A percentile compares a stretch with the other conserved stretches of the same genome.
Evolutionary conservation across 305 asterid genomes (phyloP).

Genomic region (Salvia sclarea): DNA sequence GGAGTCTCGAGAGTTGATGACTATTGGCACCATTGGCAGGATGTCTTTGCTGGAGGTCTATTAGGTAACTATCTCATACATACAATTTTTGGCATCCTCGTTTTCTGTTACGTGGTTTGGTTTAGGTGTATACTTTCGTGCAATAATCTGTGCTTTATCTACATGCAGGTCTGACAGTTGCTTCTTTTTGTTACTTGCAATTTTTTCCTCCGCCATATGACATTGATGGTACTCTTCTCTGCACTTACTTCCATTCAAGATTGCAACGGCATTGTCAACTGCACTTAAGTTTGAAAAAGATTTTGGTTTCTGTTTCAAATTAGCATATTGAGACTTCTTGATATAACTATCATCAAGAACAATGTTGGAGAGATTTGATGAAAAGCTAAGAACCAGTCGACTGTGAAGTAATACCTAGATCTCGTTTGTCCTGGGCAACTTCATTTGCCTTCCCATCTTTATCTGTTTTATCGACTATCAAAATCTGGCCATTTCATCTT

Average conservation of each 20-base stretch:
- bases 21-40: constrained; percentile 95
- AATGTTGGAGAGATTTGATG: background rate
- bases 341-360: constrained; percentile 9
- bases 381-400: background rate
- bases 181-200: constrained; percentile 87
- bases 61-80: constrained; percentile 52
- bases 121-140: constrained; percentile 4
- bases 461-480: background rate
- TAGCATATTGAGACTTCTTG: background rate
- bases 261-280: background rate
- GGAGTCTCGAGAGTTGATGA: constrained; percentile 88
- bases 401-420: background rate
- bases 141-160: constrained; percentile 29
- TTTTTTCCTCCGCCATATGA: constrained; percentile 90
- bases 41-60: constrained; percentile 79
- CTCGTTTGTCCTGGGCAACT: background rate
- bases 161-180: constrained; percentile 70
- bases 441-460: background rate
- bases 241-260: background rate
- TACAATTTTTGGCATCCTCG: constrained; percentile 10
- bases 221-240: constrained; percentile 58
- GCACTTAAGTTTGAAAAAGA: constrained; percentile 6
- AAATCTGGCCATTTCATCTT: constrained; percentile 3
- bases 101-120: constrained; percentile 14
- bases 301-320: background rate